Evolutionary conservation across 2,329 filamentous ascomycete species (phyloP).

Genomic region (Scolecobasidium constrictum): DNA sequence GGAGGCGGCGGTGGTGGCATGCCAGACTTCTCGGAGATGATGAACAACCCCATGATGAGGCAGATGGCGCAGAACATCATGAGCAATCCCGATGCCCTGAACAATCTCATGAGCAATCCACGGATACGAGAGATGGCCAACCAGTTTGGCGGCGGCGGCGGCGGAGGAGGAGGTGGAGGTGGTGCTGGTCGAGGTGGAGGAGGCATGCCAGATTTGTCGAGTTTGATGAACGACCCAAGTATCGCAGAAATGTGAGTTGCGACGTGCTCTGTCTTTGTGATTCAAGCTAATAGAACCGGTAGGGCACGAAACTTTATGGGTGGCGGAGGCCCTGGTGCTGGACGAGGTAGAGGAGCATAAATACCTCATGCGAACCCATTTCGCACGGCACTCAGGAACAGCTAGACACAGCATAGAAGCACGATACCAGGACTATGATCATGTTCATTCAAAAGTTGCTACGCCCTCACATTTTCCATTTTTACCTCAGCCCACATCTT

Average conservation of each 20-base stretch:
- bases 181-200: conserved; percentile 38
- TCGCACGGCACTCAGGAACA: too few species aligned
- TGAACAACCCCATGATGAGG: conserved; percentile 98
- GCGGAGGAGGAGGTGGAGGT: conserved; percentile 50
- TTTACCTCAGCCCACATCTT: too few species aligned
- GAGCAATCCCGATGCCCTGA: conserved; percentile 90
- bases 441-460: too few species aligned
- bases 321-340: conserved; percentile 30
- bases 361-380: background rate
- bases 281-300: conserved; percentile 12
- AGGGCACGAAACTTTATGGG: conserved; percentile 62
- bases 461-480: too few species aligned
- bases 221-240: conserved; percentile 82
- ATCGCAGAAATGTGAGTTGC: conserved; percentile 82
- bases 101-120: conserved; percentile 90
- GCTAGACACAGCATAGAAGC: too few species aligned
- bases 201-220: conserved; percentile 79
- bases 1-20: conserved; percentile 60
- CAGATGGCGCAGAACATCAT: conserved; percentile 96
- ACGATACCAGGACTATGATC: too few species aligned
- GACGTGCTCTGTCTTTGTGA: background rate
- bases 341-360: conserved; percentile 8
- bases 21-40: conserved; percentile 77
- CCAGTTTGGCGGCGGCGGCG: conserved; percentile 28
- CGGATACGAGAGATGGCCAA: conserved; percentile 74